Evolutionary conservation across 805 yeast genomes (phyloP).

Genomic region (Teunomyces cretensis): DNA sequence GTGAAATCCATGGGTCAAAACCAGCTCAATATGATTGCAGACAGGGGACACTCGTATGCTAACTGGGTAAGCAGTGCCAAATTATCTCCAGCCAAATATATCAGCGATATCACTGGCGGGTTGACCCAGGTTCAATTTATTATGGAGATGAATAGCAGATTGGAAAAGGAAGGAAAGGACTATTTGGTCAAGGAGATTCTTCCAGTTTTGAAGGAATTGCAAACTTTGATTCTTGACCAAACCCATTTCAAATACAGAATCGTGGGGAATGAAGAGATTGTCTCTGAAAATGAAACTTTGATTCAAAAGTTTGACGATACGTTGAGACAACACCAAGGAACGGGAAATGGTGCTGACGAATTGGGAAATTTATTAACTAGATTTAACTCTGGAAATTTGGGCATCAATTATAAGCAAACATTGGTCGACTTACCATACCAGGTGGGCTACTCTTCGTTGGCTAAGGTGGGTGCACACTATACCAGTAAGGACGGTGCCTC

Average conservation of each 20-base stretch:
- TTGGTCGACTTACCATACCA: constrained; percentile 79
- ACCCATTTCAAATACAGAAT: constrained; percentile 50
- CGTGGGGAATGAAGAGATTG: constrained; percentile 54
- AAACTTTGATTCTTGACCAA: constrained; percentile 36
- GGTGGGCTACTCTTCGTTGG: constrained; percentile 77
- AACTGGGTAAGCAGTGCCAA: constrained; percentile 63
- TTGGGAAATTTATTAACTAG: constrained; percentile 13
- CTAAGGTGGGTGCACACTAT: constrained; percentile 66
- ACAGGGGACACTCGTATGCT: constrained; percentile 86
- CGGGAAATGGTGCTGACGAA: constrained; percentile 2
- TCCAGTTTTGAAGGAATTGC: constrained; percentile 59
- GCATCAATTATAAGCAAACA: constrained; percentile 29
- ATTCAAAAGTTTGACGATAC: constrained; percentile 29
- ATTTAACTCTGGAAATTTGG: constrained; percentile 13
- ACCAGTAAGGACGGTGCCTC: constrained; percentile 76
- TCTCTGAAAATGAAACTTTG: constrained; percentile 34
- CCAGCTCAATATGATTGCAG: constrained; percentile 76
- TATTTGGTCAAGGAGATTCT: constrained; percentile 50
- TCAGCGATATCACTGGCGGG: constrained; percentile 70
- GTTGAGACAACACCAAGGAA: not conserved
- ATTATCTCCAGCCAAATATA: constrained; percentile 56
- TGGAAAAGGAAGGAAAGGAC: constrained; percentile 40
- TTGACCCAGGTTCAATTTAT: constrained; percentile 73
- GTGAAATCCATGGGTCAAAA: constrained; percentile 75
- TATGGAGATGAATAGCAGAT: constrained; percentile 52